phyloP scores from a whole-genome alignment of 345 rosid genomes.

The Leavenworthia alabamica region DNA sequence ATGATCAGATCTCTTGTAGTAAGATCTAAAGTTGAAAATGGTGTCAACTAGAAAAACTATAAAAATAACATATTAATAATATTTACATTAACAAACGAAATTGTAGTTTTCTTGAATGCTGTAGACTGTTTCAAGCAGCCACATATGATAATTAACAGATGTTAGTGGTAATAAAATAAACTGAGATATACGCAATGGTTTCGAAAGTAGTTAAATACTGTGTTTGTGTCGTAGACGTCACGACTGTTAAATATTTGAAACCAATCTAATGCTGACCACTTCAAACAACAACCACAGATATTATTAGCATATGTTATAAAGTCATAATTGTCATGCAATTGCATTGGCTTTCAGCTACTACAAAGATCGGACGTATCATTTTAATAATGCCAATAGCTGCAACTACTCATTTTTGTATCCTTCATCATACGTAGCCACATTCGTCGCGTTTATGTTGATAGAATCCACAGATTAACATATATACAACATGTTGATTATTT shows the following conservation, averaged over 20 bases:
- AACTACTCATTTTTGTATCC: background rate
- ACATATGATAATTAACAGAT: background rate
- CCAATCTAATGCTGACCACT: background rate
- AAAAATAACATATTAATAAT: background rate
- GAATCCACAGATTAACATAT: background rate
- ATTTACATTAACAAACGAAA: background rate
- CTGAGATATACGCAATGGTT: background rate
- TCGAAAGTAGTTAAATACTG: background rate
- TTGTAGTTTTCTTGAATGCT: background rate
- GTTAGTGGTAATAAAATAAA: background rate
- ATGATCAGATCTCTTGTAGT: constrained; percentile 1
- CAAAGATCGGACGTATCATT: background rate
- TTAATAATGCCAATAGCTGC: background rate
- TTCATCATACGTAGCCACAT: background rate
- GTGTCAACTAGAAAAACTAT: background rate
- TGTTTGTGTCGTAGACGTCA: background rate
- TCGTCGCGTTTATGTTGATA: background rate
- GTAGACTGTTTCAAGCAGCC: constrained; percentile 9
- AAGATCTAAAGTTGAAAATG: background rate
- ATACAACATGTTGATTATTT: background rate
- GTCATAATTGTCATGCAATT: background rate
- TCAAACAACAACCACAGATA: background rate
- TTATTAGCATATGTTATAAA: background rate
- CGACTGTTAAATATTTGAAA: background rate
- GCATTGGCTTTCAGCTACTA: background rate